phyloP scores from a whole-genome alignment of 169 alveolate genomes.

The Theileria sp. region DNA sequence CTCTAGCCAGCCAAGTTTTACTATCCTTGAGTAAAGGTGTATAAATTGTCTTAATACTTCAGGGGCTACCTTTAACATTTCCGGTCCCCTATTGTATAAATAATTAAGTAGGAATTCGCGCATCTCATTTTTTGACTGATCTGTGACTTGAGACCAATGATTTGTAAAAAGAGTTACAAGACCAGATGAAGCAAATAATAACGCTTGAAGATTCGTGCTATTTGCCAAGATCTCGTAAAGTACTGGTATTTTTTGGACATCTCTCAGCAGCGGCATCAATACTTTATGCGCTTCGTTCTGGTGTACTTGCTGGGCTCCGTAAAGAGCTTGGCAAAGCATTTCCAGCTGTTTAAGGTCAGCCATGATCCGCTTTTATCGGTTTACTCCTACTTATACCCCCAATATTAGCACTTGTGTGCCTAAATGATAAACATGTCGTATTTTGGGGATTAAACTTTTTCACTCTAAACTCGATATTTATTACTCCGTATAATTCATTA shows the following conservation, averaged over 20 bases:
- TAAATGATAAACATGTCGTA: constrained; percentile 15
- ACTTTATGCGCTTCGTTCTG: constrained; percentile 89
- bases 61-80: constrained; percentile 85
- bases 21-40: constrained; percentile 83
- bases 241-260: constrained; percentile 78
- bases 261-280: constrained; percentile 85
- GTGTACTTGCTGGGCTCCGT: constrained; percentile 83
- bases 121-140: constrained; percentile 83
- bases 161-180: constrained; percentile 79
- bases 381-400: neutral
- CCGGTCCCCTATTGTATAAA: constrained; percentile 88
- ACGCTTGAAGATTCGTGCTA: constrained; percentile 82
- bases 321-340: constrained; percentile 84
- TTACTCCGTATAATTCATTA: neutral
- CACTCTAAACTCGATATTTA: neutral
- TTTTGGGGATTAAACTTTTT: neutral
- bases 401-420: constrained; percentile 25
- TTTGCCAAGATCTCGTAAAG: constrained; percentile 79
- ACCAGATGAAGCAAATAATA: constrained; percentile 83
- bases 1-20: constrained; percentile 88
- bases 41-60: constrained; percentile 85
- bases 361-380: constrained; percentile 13
- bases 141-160: constrained; percentile 85
- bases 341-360: constrained; percentile 83
- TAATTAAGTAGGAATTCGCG: constrained; percentile 83